Evolutionary conservation across 495 filamentous ascomycete genomes (phyloP).

Genomic region (Daldinia concentrica): DNA sequence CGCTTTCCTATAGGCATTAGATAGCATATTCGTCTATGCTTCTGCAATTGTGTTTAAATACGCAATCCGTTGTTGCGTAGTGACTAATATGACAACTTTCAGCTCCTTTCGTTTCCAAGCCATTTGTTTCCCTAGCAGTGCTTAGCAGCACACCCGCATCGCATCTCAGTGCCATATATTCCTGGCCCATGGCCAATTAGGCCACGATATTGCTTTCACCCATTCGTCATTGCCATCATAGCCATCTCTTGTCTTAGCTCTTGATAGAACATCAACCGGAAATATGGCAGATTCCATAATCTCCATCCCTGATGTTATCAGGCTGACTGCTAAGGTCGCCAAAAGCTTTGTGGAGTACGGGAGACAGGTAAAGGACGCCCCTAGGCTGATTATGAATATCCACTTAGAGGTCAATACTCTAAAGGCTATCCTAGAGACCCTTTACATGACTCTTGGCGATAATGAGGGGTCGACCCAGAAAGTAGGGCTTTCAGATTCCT

Average conservation of each 20-base stretch:
- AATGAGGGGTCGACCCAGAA: not conserved
- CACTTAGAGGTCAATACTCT: slow-evolving; percentile 17
- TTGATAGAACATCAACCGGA: slow-evolving; percentile 1
- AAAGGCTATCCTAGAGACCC: slow-evolving; percentile 17
- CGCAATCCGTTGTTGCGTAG: not conserved
- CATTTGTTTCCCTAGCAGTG: slow-evolving; percentile 19
- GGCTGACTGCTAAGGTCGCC: slow-evolving; percentile 1
- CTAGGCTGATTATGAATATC: slow-evolving; percentile 11
- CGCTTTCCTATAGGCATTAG: not conserved
- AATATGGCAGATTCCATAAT: slow-evolving; percentile 10
- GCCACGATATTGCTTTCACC: not conserved
- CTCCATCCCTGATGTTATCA: slow-evolving; percentile 3
- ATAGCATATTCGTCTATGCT: not conserved
- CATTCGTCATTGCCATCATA: not conserved
- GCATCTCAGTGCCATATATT: slow-evolving; percentile 1
- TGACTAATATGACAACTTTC: not conserved
- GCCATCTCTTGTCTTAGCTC: not conserved
- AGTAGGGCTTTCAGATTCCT: slow-evolving; percentile 1
- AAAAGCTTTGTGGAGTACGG: slow-evolving; percentile 9
- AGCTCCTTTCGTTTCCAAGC: slow-evolving; percentile 15
- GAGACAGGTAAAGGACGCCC: slow-evolving; percentile 30
- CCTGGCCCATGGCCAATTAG: not conserved
- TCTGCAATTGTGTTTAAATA: not conserved
- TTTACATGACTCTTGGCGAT: slow-evolving; percentile 2
- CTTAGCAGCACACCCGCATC: not conserved